These are phyloP conservation scores for Glarea lozoyensis DNA, from an alignment of 495 filamentous ascomycete species.

Conservation along the genomic window DNA sequence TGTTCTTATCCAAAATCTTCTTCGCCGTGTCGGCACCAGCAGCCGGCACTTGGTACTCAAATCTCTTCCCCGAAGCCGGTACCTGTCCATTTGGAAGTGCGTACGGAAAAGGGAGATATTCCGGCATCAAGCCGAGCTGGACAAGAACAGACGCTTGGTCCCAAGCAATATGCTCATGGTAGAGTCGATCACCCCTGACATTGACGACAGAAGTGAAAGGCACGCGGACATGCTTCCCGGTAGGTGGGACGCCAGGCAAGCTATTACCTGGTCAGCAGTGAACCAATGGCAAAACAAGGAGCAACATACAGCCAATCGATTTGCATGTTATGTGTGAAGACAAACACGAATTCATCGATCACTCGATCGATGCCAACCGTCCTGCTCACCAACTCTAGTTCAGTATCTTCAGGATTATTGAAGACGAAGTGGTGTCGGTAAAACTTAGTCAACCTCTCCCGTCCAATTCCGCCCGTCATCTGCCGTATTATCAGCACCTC, in stretches of 20 bases:
- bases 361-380: slow-evolving; percentile 52
- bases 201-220: slow-evolving; percentile 69
- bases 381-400: slow-evolving; percentile 61
- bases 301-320: slow-evolving; percentile 61
- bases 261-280: slow-evolving; percentile 1
- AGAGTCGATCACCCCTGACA: slow-evolving; percentile 63
- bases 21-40: slow-evolving; percentile 56
- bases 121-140: slow-evolving; percentile 63
- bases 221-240: slow-evolving; percentile 55
- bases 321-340: slow-evolving; percentile 61
- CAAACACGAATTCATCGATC: slow-evolving; percentile 47
- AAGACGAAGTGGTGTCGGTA: slow-evolving; percentile 70
- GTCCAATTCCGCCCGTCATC: slow-evolving; percentile 65
- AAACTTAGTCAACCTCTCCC: slow-evolving; percentile 56
- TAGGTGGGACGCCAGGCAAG: slow-evolving; percentile 66
- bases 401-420: slow-evolving; percentile 56
- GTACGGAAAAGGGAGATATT: slow-evolving; percentile 51
- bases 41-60: slow-evolving; percentile 60
- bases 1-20: slow-evolving; percentile 56
- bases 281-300: slow-evolving; percentile 7
- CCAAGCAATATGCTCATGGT: slow-evolving; percentile 81
- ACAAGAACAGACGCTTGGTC: slow-evolving; percentile 75
- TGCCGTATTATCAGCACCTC: neutral
- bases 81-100: slow-evolving; percentile 31
- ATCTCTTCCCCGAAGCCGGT: slow-evolving; percentile 31